Percentiles rank a stretch among this genome's conserved stretches.
These are phyloP conservation scores for Saturnispora kantuleensis DNA, from an alignment of 805 yeast genomes.

Conservation along the genomic window DNA sequence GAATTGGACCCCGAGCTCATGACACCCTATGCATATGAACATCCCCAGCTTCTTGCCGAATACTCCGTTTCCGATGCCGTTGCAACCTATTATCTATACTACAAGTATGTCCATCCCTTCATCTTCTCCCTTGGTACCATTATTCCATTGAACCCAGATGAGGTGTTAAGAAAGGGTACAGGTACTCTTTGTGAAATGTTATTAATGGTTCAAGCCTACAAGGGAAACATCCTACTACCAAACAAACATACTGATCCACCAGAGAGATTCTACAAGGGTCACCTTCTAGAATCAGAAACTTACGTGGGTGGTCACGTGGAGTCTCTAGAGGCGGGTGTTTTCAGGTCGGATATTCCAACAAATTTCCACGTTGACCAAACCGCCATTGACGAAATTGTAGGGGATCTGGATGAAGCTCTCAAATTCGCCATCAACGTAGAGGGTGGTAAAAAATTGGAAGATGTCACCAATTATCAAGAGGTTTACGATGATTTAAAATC, in stretches of 20 bases:
- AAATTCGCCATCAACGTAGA: conserved; percentile 80
- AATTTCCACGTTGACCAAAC: conserved; percentile 72
- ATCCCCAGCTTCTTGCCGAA: conserved; percentile 87
- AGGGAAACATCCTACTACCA: conserved; percentile 68
- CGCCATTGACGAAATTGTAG: conserved; percentile 70
- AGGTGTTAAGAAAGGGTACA: conserved; percentile 90
- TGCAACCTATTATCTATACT: conserved; percentile 91
- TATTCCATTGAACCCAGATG: conserved; percentile 94
- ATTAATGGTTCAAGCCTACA: conserved; percentile 90
- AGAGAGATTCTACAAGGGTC: conserved; percentile 94
- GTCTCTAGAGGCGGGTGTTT: conserved; percentile 95
- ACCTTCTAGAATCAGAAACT: conserved; percentile 86
- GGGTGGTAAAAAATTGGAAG: conserved; percentile 58
- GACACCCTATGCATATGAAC: conserved; percentile 95
- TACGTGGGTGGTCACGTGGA: conserved; percentile 99
- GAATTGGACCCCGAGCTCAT: conserved; percentile 95
- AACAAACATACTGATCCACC: conserved; percentile 90
- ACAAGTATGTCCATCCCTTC: conserved; percentile 95
- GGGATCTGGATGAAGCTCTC: conserved; percentile 65
- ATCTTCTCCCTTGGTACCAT: conserved; percentile 92
- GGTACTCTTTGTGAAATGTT: conserved; percentile 98
- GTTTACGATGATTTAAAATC: conserved; percentile 48
- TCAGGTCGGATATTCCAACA: conserved; percentile 74
- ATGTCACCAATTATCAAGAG: conserved; percentile 73
- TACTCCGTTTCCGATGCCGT: conserved; percentile 99